Evolutionary conservation across 257 asterid species (phyloP), one percentile per base, ranked within the genome.

Genomic region (Solanum pennellii): DNA sequence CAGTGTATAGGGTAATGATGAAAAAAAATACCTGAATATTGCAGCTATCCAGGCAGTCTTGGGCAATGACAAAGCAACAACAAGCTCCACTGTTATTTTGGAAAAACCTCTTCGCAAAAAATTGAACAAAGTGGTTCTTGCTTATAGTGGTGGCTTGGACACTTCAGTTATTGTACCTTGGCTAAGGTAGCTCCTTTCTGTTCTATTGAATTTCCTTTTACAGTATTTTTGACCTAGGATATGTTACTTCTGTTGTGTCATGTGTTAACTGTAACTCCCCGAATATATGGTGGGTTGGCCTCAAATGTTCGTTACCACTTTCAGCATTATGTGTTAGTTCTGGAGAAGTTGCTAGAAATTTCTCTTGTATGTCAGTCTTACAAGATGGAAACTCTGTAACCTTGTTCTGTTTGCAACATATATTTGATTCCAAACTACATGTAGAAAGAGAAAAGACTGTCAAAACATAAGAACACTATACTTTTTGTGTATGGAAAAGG

Each of bases 101-200:
- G 96, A 90, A 47, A 93, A 91, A 86, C 90, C 83, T 86, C 75
- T 91, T 86, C 92, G 90, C 83, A 93, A 94, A 86, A 94, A 94
- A 76, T 91, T 97, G 94, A 92, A 94, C 88, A 97, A 97, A 91
- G 99, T 97, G 87, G 99, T 95, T 82, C 90, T 97, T 88, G 98
- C 99, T 75, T 97, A 97, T 82, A 97, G 98, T 87, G 98, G 99
- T 88, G 99, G 99, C 85, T 90, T 97, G 77, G 99, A 97, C 88
- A 97, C 99, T 86, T 97, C 99, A 73, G 99, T 97, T 75, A 97
- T 97, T 91, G 99, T 97, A 60, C 99, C 98, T 85, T 97, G 99
- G 99, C 94, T 95, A 65, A 95, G 99, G 98, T 95, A 89, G 16
- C 82, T 80, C 44, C 83, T 21, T 37, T 5, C 31, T 89, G 59